Evolutionary conservation across 305 asterid genomes (phyloP), one percentile per base, ranked within the genome.

Genomic region (Petunia hybrid): DNA sequence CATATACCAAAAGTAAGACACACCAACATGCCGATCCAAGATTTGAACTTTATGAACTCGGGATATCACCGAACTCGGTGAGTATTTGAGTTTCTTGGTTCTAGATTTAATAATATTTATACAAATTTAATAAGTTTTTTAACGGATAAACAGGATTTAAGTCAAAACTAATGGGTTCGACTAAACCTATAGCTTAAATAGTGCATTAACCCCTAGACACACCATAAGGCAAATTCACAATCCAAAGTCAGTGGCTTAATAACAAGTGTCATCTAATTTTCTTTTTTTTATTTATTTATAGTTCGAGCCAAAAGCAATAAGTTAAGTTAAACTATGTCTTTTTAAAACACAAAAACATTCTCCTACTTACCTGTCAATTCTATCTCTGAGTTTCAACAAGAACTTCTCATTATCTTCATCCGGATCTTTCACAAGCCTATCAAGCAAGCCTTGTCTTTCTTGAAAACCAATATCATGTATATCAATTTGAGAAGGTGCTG

Each of bases 331-430:
- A 22, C 31, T 22, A 22, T 22, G 31, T 22, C 31, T 22, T 22
- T 22, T 22, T 22, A 22, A 22, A 22, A 22, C 31, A 22, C 31
- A 70, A 1, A 46, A 22, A 10, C 40, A 68, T n/a, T 42, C 42
- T 46, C 31, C 12, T 2, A 12, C 45, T 31, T 82, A 93, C 99
- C 95, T 88, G 6, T 95, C 99, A 35, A 92, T 83, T 75, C 99
- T 86, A 79, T 89, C 86, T 77, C 87, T 89, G 55, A 92, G 93
- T 85, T 89, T 92, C 53, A 80, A 60, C 91, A 95, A 79, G 89
- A 95, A 95, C 88, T 83, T 87, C 87, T 93, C 94, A 64, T 93
- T 93, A 86, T 94, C 98, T 59, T 85, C 93, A 6, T 89, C 90
- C 5, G 89, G 89, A 53, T 75, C 82, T 46, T 74, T 83, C 16